These are phyloP conservation scores for Cytospora leucostoma DNA, from an alignment of 2,329 filamentous ascomycete genomes.

Conservation along the genomic window DNA sequence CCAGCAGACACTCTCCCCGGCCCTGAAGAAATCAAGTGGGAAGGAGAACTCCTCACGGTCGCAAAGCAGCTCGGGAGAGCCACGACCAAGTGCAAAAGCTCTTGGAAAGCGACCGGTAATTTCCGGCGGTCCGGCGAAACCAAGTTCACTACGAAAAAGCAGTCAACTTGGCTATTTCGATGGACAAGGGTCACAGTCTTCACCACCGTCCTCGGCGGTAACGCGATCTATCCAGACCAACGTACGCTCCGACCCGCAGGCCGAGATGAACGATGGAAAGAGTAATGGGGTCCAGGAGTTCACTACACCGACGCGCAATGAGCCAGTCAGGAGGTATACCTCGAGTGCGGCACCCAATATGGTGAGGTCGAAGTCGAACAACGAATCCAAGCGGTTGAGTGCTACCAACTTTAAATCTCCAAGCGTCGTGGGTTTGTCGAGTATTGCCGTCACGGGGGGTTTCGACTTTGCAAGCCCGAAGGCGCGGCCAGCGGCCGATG, in stretches of 20 bases:
- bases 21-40: neutral
- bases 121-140: neutral
- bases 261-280: neutral
- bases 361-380: conserved; percentile 24
- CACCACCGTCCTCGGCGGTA: conserved; percentile 12
- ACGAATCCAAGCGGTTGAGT: conserved; percentile 27
- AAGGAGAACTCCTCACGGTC: neutral
- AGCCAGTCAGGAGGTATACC: neutral
- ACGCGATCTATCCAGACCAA: neutral
- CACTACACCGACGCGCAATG: neutral
- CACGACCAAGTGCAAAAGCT: conserved; percentile 6
- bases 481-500: conserved; percentile 16
- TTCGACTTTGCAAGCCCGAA: conserved; percentile 34
- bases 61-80: neutral
- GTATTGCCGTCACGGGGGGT: conserved; percentile 30
- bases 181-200: conserved; percentile 4
- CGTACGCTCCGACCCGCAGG: neutral
- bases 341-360: conserved; percentile 14
- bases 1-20: conserved; percentile 3
- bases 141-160: neutral
- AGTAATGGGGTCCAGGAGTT: neutral
- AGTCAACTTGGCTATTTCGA: conserved; percentile 7
- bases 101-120: conserved; percentile 12
- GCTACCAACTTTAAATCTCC: conserved; percentile 28
- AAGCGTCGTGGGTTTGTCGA: conserved; percentile 31